Conservation (phyloP, 345 rosid genomes). For the Litchi chinensis region DNA sequence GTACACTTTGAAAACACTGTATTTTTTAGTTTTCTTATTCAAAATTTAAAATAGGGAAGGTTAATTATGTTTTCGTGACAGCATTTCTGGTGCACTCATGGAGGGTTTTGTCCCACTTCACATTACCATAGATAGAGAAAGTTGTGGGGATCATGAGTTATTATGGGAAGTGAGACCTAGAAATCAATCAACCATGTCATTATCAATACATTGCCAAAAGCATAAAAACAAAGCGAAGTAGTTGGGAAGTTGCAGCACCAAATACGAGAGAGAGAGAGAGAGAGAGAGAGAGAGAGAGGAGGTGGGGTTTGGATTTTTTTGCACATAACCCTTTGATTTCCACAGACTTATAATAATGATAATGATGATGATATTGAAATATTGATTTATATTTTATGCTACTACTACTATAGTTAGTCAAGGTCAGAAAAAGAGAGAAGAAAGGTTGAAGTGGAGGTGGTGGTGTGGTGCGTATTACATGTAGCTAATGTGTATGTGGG, state of each 20-base stretch:
- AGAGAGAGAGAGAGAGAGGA: too few relatives aligned
- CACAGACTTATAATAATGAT: background rate
- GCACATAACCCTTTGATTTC: background rate
- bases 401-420: background rate
- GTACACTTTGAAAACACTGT: too few relatives aligned
- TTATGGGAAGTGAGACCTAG: constrained; percentile 23
- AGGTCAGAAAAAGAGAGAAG: background rate
- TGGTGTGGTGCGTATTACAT: too few relatives aligned
- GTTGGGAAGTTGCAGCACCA: constrained; percentile 41
- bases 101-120: background rate
- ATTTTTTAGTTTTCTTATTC: too few relatives aligned
- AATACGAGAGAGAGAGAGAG: constrained; percentile 17
- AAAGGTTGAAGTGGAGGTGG: background rate
- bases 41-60: too few relatives aligned
- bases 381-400: background rate
- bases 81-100: too few relatives aligned
- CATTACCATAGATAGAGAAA: background rate
- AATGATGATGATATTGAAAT: background rate
- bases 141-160: constrained; percentile 24
- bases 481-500: too few relatives aligned
- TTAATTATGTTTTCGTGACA: too few relatives aligned
- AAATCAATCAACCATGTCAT: background rate
- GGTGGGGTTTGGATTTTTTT: constrained; percentile 24
- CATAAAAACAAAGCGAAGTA: constrained; percentile 21
- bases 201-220: constrained; percentile 18